Conservation (phyloP, 495 filamentous ascomycete species). For the Friedmanniomyces endolithicus region DNA sequence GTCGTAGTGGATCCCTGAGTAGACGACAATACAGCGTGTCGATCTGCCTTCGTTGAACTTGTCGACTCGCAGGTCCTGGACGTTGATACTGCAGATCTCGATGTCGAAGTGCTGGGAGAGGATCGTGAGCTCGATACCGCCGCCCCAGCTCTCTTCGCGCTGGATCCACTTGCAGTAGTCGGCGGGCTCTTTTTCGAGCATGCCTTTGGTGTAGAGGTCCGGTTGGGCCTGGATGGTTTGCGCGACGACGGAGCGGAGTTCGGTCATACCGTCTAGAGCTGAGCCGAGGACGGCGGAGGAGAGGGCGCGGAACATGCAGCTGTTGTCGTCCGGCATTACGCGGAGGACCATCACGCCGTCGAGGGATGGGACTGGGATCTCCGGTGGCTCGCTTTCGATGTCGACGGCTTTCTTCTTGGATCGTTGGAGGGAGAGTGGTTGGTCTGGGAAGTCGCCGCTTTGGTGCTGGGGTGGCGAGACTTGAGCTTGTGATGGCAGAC, state of each 20-base stretch:
- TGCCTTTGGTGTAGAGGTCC: conserved; percentile 55
- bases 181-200: conserved; percentile 57
- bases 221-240: conserved; percentile 62
- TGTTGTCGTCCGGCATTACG: conserved; percentile 96
- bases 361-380: conserved; percentile 50
- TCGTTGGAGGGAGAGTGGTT: conserved; percentile 23
- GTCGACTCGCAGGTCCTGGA: conserved; percentile 54
- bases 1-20: conserved; percentile 93
- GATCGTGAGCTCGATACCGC: conserved; percentile 78
- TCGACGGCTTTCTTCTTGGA: conserved; percentile 29
- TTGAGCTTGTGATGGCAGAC: conserved; percentile 16
- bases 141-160: conserved; percentile 75
- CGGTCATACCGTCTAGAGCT: conserved; percentile 54
- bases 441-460: conserved; percentile 15
- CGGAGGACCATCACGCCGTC: conserved; percentile 62
- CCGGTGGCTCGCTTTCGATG: conserved; percentile 50
- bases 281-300: conserved; percentile 60
- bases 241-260: conserved; percentile 73
- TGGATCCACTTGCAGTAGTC: conserved; percentile 80
- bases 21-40: conserved; percentile 69
- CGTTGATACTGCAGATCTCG: conserved; percentile 79
- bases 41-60: conserved; percentile 67
- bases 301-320: conserved; percentile 85
- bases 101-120: conserved; percentile 73
- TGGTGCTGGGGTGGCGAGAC: conserved; percentile 13